Evolutionary conservation across 2,329 filamentous ascomycete genomes (phyloP), one percentile per base, ranked within the genome.

Genomic region (Rosellinia necatrix): DNA sequence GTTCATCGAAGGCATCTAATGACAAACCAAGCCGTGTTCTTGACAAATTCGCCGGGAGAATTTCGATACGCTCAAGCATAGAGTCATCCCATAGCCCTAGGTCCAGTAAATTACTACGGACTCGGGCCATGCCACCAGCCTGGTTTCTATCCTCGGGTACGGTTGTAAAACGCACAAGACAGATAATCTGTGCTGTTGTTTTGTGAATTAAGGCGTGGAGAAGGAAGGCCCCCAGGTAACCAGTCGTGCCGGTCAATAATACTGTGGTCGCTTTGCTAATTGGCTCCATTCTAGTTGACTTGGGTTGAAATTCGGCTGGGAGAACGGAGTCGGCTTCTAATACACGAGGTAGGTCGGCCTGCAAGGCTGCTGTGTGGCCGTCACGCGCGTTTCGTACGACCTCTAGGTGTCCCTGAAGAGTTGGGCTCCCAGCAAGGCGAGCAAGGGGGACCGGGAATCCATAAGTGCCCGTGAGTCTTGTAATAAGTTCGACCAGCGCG

Each of bases 61-160:
- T 84, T 66, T 91, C 87, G 48, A 92, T 85, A 7, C 90, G 86
- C 67, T 92, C 89, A 70, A 92, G 85, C 65, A 92, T 86, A 0
- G 82, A 83, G 66, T 92, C 89, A 49, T 84, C 80, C 90, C 90
- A 93, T 1, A 92, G 76, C 1, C 89, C 89, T 15, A 91, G 76
- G 62, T 91, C 89, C n/a, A 92, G 81, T 17, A 92, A 75, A 66
- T 92, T 91, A 68, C 85, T 84, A 29, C 90, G 86, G 56, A 93
- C 80, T 58, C 89, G 81, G 3, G 89, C 87, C 67, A 91, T 85
- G 62, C 87, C 88, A 1, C 82, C 83, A 3, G 88, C 81, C 12
- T 50, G 32, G 38, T 81, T 76, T 61, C 87, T 84, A 17, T 86
- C 83, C 29, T 85, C 80, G 4, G 81, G 78, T 0, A 88, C 86